phyloP scores from a whole-genome alignment of 2,329 filamentous ascomycete genomes.

The Thelonectria rubi region DNA sequence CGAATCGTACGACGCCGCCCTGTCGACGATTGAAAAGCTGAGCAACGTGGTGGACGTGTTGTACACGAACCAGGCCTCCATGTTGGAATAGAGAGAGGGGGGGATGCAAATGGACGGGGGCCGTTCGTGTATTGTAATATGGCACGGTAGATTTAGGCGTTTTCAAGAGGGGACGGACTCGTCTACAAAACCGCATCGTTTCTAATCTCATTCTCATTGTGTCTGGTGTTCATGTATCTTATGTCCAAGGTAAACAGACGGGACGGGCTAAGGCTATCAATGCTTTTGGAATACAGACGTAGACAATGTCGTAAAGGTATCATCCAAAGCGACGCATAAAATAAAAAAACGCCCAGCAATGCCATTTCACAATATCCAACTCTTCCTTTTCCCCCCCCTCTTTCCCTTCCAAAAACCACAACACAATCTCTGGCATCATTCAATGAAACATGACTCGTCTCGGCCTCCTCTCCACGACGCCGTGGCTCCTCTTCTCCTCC shows the following conservation, averaged over 20 bases:
- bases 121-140: slow-evolving; percentile 42
- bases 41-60: slow-evolving; percentile 97
- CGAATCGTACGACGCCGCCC: slow-evolving; percentile 90
- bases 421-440: slow-evolving; percentile 19
- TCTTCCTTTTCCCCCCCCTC: not conserved
- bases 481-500: slow-evolving; percentile 50
- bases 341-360: slow-evolving; percentile 37
- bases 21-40: slow-evolving; percentile 96
- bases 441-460: slow-evolving; percentile 46
- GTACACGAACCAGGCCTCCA: slow-evolving; percentile 96
- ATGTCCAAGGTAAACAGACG: not conserved
- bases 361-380: slow-evolving; percentile 30
- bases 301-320: slow-evolving; percentile 37
- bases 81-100: slow-evolving; percentile 76
- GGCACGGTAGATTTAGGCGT: slow-evolving; percentile 45
- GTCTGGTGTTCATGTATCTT: slow-evolving; percentile 1
- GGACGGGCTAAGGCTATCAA: slow-evolving; percentile 8
- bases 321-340: slow-evolving; percentile 27
- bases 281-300: slow-evolving; percentile 15
- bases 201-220: slow-evolving; percentile 24
- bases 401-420: slow-evolving; percentile 7
- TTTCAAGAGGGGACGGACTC: slow-evolving; percentile 40
- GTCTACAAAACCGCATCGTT: slow-evolving; percentile 33
- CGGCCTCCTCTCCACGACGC: slow-evolving; percentile 24
- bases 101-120: slow-evolving; percentile 14